Percentiles rank a stretch among this genome's conserved stretches.
Evolutionary conservation across 768 basidiomycete genomes (phyloP).

Genomic region (Dictyophora rubrovolvata): DNA sequence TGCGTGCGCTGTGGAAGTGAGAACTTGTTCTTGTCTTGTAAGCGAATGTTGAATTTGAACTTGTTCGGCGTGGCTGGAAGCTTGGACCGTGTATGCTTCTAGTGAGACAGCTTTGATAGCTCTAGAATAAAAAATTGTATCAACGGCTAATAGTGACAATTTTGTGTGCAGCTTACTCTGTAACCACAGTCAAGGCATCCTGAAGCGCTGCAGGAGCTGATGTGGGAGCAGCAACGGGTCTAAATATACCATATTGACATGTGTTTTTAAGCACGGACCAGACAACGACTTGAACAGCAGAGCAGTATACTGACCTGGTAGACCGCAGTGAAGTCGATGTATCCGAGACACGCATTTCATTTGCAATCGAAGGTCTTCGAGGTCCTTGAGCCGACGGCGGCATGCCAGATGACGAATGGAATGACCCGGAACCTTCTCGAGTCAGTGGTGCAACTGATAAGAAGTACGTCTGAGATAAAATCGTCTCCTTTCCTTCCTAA

Average conservation of each 20-base stretch:
- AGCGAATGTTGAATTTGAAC: constrained; percentile 42
- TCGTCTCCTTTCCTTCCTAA: constrained; percentile 67
- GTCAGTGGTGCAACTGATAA: constrained; percentile 64
- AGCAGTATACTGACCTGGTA: constrained; percentile 13
- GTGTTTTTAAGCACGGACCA: neutral
- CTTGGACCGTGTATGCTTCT: constrained; percentile 7
- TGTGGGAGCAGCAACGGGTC: constrained; percentile 12
- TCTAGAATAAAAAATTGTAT: neutral
- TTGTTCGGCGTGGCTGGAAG: constrained; percentile 18
- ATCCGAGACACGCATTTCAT: constrained; percentile 35
- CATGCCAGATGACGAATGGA: constrained; percentile 24
- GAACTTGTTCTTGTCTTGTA: constrained; percentile 72
- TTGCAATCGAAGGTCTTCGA: constrained; percentile 37
- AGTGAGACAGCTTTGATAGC: constrained; percentile 10
- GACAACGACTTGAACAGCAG: constrained; percentile 17
- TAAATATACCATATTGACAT: neutral
- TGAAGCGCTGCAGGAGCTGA: constrained; percentile 29
- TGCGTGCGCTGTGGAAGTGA: constrained; percentile 62
- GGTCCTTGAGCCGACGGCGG: neutral
- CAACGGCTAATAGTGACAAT: neutral
- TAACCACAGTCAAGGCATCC: constrained; percentile 24
- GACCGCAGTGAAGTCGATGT: constrained; percentile 23
- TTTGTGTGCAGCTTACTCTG: constrained; percentile 4
- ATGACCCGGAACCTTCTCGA: constrained; percentile 32
- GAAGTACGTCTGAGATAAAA: constrained; percentile 54